Base-by-base conservation (phyloP, 192 early-diverging fungal species). In the Linnemannia exigua region DNA sequence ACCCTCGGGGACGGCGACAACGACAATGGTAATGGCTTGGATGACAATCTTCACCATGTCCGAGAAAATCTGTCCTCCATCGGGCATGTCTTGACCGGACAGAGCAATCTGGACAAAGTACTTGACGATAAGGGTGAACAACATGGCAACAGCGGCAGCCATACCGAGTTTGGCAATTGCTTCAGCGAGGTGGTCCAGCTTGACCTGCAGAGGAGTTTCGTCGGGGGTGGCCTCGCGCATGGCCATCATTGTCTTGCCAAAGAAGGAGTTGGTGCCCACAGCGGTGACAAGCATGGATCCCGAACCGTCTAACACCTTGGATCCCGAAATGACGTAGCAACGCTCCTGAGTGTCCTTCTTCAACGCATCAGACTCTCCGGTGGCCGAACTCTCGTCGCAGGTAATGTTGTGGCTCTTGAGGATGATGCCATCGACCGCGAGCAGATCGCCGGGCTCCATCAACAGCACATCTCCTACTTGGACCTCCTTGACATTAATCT, bases 121-220 rank as follows among this genome's bases (percentile, higher is more conserved):
- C 82, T 93, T 93, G 76, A 92, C 77, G 1, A 90, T 81, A 72
- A 94, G 88, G 4, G 90, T 92, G 46, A 97, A 78, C 54, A 99
- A 89, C 92, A 99, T 95, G 48, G 94, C 71, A 20, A 95, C 71
- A 19, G 97, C 95, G 63, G 93, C 93, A 72, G 90, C 91, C 81
- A 96, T 91, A 48, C 97, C 98, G 84, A 97, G 93, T 87, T 97
- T 97, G 70, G 96, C 97, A 81, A 99, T 99, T 78, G 94, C 89
- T 82, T 99, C 96, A 16, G 97, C 97, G 25, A 99, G 89, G 41
- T 88, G 80, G 50, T 95, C 95, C n/a, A 99, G 92, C 88, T 98
- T 98, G 52, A 88, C 75, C 90, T 99, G 98, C 63, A 99, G 92
- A 33, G 98, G 98, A 35, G 98, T 99, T 71, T 92, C 95, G 70